These are phyloP conservation scores for Aspergillus oerlinghausenensis DNA, from an alignment of 2,329 filamentous ascomycete genomes.

Conservation along the genomic window DNA sequence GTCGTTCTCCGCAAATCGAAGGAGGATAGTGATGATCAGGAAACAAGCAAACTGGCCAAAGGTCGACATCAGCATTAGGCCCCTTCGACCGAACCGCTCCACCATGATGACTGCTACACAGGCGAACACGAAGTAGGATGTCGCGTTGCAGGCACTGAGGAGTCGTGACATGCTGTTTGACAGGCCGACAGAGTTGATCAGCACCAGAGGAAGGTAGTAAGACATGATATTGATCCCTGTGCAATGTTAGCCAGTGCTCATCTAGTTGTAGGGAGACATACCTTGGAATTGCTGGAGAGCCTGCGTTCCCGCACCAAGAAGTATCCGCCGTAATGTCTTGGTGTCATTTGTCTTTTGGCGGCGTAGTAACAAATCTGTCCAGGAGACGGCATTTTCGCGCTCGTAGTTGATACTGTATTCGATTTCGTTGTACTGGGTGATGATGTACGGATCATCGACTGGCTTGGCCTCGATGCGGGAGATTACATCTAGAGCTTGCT, in stretches of 20 bases:
- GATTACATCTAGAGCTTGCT: slow-evolving; percentile 47
- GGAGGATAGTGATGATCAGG: slow-evolving; percentile 48
- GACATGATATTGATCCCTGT: slow-evolving; percentile 33
- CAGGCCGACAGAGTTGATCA: slow-evolving; percentile 55
- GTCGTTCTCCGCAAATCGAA: slow-evolving; percentile 33
- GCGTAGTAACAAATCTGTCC: slow-evolving; percentile 44
- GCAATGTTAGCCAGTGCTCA: not conserved
- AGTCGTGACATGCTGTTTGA: slow-evolving; percentile 49
- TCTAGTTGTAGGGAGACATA: too few species aligned
- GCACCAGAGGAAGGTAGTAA: slow-evolving; percentile 55
- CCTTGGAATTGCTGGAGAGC: slow-evolving; percentile 46
- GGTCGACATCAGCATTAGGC: slow-evolving; percentile 53
- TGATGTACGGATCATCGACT: slow-evolving; percentile 43
- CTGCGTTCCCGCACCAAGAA: slow-evolving; percentile 53
- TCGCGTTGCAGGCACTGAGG: slow-evolving; percentile 52
- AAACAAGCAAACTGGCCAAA: slow-evolving; percentile 50
- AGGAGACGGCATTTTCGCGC: slow-evolving; percentile 46
- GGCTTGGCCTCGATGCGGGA: slow-evolving; percentile 46
- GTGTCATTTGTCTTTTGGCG: slow-evolving; percentile 44
- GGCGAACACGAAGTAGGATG: slow-evolving; percentile 47
- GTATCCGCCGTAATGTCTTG: slow-evolving; percentile 46
- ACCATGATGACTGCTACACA: slow-evolving; percentile 45
- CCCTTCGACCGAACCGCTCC: slow-evolving; percentile 51
- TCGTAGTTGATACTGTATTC: slow-evolving; percentile 48
- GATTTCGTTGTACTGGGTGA: slow-evolving; percentile 44